These are phyloP conservation scores for Poronia punctata DNA, from an alignment of 495 filamentous ascomycete species.

Conservation along the genomic window DNA sequence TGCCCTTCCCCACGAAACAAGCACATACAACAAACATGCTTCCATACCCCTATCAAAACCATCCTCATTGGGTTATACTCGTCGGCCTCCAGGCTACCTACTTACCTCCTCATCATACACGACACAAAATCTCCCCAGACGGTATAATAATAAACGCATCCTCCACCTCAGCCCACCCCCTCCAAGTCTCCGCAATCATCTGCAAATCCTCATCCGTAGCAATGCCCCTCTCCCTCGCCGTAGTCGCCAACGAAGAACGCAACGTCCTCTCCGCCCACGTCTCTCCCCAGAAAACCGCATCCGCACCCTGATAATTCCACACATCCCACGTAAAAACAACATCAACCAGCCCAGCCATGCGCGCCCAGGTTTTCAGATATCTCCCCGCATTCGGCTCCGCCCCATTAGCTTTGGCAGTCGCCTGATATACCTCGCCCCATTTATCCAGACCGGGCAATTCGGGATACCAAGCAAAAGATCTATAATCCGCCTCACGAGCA, in stretches of 20 bases:
- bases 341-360: constrained; percentile 34
- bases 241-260: constrained; percentile 32
- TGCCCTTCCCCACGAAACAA: no score
- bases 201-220: constrained; percentile 38
- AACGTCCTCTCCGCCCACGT: constrained; percentile 39
- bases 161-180: constrained; percentile 36
- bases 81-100: no score
- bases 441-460: constrained; percentile 31
- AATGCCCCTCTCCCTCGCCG: constrained; percentile 30
- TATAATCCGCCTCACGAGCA: constrained; percentile 44
- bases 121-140: constrained; percentile 49
- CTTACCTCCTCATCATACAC: constrained; percentile 7
- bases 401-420: constrained; percentile 33
- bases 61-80: no score
- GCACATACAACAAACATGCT: no score
- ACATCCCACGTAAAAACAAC: constrained; percentile 32
- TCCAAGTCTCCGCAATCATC: constrained; percentile 34
- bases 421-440: constrained; percentile 36
- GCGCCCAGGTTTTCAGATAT: constrained; percentile 43
- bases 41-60: no score
- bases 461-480: constrained; percentile 40
- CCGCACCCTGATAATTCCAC: constrained; percentile 43
- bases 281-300: constrained; percentile 39
- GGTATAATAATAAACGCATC: constrained; percentile 48
- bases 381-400: constrained; percentile 45